Evolutionary conservation across 2,329 filamentous ascomycete genomes (phyloP), one percentile per base, ranked within the genome.

Genomic region (Anthostomella pinea): DNA sequence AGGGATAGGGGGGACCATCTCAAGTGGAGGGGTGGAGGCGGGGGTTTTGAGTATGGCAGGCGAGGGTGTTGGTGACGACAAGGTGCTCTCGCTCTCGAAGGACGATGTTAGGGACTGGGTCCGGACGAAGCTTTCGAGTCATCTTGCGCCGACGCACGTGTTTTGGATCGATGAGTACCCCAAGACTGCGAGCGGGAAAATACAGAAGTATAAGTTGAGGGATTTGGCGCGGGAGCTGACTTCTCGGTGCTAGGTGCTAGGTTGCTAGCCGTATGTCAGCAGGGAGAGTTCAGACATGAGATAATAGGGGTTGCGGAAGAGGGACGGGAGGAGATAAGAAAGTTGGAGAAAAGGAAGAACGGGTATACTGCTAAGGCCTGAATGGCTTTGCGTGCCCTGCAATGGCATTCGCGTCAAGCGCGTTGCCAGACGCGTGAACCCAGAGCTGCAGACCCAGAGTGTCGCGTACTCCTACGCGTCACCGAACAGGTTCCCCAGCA

Each of bases 141-240:
- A 91, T 62, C 78, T 96, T 57, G 87, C 87, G 34, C 91, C 91
- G 0, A 93, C 86, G 63, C 79, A 91, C 58, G 76, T 97, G n/a
- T 95, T 95, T 58, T 95, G 86, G 76, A 72, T 86, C 0, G 73
- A 82, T 1, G 77, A 81, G n/a, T 94, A 87, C 59, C 91, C 91
- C 14, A 96, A 95, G 75, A 98, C 93, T 22, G 86, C 89, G 5
- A 95, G 88, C 60, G 91, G 91, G 16, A 98, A 98, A 77, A 90
- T 97, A 38, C 88, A 95, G 67, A 96, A 97, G 68, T 96, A 85
- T 60, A 91, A 84, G 67, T 62, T 97, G 53, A 77, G 79, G 55
- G 84, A 89, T 11, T 67, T 74, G 54, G 90, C 71, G 1, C 62
- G 58, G 49, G 59, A 64, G 45, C 32, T 66, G 30, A 9, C 45